Evolutionary conservation across 495 filamentous ascomycete species (phyloP).

Genomic region (Neohortaea acidophila): DNA sequence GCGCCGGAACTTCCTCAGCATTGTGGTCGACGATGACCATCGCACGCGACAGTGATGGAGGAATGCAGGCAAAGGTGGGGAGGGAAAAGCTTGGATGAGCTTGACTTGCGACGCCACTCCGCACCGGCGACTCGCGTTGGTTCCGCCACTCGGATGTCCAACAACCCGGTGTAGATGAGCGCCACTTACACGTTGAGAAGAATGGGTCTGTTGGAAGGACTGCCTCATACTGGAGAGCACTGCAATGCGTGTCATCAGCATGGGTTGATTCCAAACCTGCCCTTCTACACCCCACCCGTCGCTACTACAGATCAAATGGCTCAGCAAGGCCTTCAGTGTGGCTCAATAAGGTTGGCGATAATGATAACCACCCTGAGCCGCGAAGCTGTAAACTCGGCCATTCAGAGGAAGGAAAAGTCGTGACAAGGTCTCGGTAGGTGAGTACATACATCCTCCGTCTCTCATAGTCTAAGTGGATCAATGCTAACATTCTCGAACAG

Average conservation of each 20-base stretch:
- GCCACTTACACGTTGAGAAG: no score
- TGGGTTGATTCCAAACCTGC: conserved; percentile 60
- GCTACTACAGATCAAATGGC: conserved; percentile 64
- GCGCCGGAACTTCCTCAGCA: neutral
- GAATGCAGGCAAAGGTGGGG: no score
- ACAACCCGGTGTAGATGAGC: no score
- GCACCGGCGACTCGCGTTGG: no score
- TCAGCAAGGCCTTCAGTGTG: conserved; percentile 58
- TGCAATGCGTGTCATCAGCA: conserved; percentile 60
- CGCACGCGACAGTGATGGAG: no score
- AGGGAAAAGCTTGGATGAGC: no score
- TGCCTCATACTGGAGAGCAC: no score
- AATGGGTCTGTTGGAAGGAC: no score
- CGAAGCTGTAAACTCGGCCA: conserved; percentile 60
- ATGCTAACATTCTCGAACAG: conserved; percentile 21
- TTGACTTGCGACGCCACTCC: no score
- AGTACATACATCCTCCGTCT: conserved; percentile 14
- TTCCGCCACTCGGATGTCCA: no score
- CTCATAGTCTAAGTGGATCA: neutral
- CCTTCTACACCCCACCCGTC: conserved; percentile 60
- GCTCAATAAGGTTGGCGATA: conserved; percentile 49
- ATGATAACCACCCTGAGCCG: conserved; percentile 45
- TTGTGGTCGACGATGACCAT: no score
- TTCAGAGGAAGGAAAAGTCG: conserved; percentile 66
- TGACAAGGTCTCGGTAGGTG: conserved; percentile 64